A percentile compares a stretch with the other conserved stretches of the same genome.
Conservation (phyloP, 148 eudicot genomes). For the Salicornia ramosissima region DNA sequence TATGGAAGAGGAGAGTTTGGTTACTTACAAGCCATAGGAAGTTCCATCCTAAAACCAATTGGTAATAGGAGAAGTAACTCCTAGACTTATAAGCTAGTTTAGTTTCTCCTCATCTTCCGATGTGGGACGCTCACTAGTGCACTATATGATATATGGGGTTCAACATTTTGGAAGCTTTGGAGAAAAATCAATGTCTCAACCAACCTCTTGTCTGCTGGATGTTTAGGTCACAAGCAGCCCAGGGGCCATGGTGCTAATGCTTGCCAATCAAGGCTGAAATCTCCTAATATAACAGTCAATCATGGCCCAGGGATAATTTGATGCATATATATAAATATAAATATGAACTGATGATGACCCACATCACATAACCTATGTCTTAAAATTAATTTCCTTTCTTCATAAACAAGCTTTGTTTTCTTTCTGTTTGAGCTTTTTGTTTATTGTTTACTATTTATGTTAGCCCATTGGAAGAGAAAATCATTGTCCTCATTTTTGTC, state of each 20-base stretch:
- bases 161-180: too few species aligned
- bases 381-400: constrained; percentile 25
- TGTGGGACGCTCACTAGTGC: too few species aligned
- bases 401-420: constrained; percentile 33
- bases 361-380: constrained; percentile 34
- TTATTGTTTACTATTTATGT: constrained; percentile 17
- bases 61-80: too few species aligned
- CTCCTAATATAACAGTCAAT: constrained; percentile 20
- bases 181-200: constrained; percentile 30
- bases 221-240: constrained; percentile 26
- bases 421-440: constrained; percentile 30
- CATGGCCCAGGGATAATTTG: constrained; percentile 22
- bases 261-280: constrained; percentile 17
- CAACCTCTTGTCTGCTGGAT: constrained; percentile 34
- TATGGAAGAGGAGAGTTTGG: too few species aligned
- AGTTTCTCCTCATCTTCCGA: too few species aligned
- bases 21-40: too few species aligned
- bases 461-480: constrained; percentile 12
- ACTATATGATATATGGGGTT: too few species aligned
- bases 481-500: constrained; percentile 27
- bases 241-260: constrained; percentile 26
- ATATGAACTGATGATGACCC: constrained; percentile 21
- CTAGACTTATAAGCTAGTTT: too few species aligned
- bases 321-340: too few species aligned
- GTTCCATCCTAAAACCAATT: too few species aligned